phyloP scores from a whole-genome alignment of 2,329 filamentous ascomycete species.

The Paecilomyces formosus region DNA sequence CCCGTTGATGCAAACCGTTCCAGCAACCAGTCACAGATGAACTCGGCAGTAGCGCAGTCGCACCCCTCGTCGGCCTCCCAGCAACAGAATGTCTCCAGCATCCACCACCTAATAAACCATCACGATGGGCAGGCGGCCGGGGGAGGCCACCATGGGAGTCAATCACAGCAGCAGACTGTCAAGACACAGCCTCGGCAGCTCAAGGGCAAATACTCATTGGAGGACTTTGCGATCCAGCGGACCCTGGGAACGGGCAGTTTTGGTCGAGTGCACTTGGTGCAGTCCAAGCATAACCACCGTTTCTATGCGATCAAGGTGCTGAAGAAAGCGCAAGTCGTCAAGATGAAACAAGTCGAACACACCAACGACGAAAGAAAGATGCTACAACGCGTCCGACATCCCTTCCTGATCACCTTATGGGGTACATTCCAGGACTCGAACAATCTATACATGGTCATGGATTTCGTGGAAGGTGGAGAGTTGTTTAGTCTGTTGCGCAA shows the following conservation, averaged over 20 bases:
- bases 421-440: conserved; percentile 93
- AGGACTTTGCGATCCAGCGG: conserved; percentile 81
- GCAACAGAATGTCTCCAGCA: conserved; percentile 65
- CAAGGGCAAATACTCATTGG: conserved; percentile 81
- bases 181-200: conserved; percentile 8
- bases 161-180: conserved; percentile 7
- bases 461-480: conserved; percentile 98
- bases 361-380: conserved; percentile 96
- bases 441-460: conserved; percentile 99
- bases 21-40: conserved; percentile 23
- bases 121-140: conserved; percentile 36
- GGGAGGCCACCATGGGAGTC: conserved; percentile 10
- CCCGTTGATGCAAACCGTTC: conserved; percentile 33
- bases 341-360: conserved; percentile 99
- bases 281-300: conserved; percentile 95
- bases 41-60: conserved; percentile 27
- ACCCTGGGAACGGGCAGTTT: conserved; percentile 96
- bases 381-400: conserved; percentile 94
- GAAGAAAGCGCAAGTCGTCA: conserved; percentile 97
- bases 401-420: conserved; percentile 96
- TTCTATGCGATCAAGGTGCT: conserved; percentile 98
- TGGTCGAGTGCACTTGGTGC: conserved; percentile 89
- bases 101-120: conserved; percentile 74
- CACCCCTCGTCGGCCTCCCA: conserved; percentile 21
- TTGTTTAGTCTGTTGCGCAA: conserved; percentile 92